Base-by-base conservation (phyloP, 768 basidiomycete species). In the Trametes elegans region DNA sequence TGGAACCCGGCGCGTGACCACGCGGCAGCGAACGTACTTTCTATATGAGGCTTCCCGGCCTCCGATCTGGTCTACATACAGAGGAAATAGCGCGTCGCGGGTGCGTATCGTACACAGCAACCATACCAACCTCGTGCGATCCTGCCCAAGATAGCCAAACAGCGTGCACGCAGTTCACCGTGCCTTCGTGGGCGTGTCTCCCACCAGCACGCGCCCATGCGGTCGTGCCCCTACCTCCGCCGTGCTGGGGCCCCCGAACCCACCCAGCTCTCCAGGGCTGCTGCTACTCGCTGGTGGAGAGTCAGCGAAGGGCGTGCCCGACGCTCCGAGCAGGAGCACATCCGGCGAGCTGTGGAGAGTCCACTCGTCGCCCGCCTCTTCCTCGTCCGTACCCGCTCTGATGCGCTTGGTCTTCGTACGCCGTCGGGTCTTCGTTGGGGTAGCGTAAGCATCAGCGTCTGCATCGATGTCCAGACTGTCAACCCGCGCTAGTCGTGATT, bases 321-420 rank as follows among this genome's bases (percentile, higher is more conserved):
- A 51, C n/a, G 54, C 55, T 9, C 52, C 49, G 13, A 64, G 46
- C 18, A 57, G 41, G 13, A 65, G 61, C 19, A 61, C 50, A 26
- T 64, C 63, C 7, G 63, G 62, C 21, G 66, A 63, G 49, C 66
- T 60, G 19, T 34, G 38, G 23, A 68, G 28, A 28, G 41, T 64
- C 67, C 65, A 65, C 23, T 65, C 65, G 27, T 60, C 61, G 16
- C 61, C 65, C 34, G 61, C 63, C 31, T 54, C 63, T 21, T 62
- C 55, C 8, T 45, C 26, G 36, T 40, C 49, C 7, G 53, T 18
- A n/a, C n/a, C n/a, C n/a, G n/a, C n/a, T 39, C 48, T 18, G 29
- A 51, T 46, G 14, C 47, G 58, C 45, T 47, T 26, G 1, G 44
- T 28, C 11, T 13, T 31, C 28, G 32, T 10, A 16, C 29, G 28